phyloP scores from a whole-genome alignment of 169 alveolate genomes.

The Plasmodium knowlesi region DNA sequence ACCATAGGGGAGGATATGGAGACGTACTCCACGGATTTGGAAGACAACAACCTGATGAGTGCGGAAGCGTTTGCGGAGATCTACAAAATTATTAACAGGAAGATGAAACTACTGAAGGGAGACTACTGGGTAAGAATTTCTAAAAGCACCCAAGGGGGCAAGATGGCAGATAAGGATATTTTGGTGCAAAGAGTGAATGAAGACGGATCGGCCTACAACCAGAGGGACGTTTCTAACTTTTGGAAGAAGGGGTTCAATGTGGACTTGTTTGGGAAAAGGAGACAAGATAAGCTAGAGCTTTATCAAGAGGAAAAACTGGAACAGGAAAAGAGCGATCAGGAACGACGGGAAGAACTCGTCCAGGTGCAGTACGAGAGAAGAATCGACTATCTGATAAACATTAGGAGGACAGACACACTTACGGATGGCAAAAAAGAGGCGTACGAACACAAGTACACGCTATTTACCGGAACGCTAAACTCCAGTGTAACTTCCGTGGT shows the following conservation, averaged over 20 bases:
- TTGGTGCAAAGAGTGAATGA: not conserved
- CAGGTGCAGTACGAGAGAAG: not conserved
- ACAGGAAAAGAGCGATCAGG: no score
- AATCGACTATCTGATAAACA: not conserved
- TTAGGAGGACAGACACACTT: not conserved
- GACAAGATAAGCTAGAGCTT: not conserved
- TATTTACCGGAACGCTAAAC: not conserved
- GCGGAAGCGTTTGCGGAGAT: not conserved
- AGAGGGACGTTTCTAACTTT: not conserved
- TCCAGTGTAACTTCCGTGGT: not conserved
- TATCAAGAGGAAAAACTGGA: not conserved
- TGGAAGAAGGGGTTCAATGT: not conserved
- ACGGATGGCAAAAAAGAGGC: not conserved
- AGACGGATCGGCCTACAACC: not conserved
- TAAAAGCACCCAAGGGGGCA: not conserved
- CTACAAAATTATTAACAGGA: slow-evolving; percentile 6
- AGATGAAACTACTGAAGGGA: not conserved
- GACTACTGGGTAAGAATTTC: not conserved
- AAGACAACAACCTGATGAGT: not conserved
- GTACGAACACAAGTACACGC: slow-evolving; percentile 1
- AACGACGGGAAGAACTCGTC: not conserved
- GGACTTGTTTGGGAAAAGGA: not conserved
- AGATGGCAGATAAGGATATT: not conserved
- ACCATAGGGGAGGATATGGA: not conserved
- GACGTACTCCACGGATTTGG: slow-evolving; percentile 6